Evolutionary conservation across 495 filamentous ascomycete genomes (phyloP), one percentile per base, ranked within the genome.

Genomic region (Podospora appendiculata): DNA sequence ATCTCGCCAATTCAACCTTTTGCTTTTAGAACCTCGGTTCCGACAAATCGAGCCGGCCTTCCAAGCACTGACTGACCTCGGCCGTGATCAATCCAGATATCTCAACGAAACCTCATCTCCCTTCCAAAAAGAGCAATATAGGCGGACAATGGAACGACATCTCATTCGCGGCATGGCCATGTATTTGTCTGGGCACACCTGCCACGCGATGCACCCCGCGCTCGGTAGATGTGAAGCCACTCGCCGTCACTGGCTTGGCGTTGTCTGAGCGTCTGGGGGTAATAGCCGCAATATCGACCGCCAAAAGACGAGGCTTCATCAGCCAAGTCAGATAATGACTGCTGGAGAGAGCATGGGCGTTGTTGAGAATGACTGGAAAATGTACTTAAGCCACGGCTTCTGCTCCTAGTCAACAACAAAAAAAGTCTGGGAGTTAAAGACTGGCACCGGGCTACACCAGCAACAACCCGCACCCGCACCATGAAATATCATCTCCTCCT

Each of bases 401-500:
- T n/a, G n/a, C n/a, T 11, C 13, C 36, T 38, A 7, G 36, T 38
- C 36, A 3, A 9, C 8, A 9, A 14, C 14, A 35, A 25, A 5
- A 25, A 25, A 5, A 25, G 25, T 2, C 25, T 25, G 25, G 25
- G 32, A 25, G 32, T 32, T 38, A 54, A 6, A 44, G 36, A 19
- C 14, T 17, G 12, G 16, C 41, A 18, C 8, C 13, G 6, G 0
- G 41, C n/a, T 14, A 43, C 12, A 43, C 12, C 16, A 32, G 18
- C 18, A 32, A 38, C 9, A 38, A 38, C 10, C 11, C 8, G 32
- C 14, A 36, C 33, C 17, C 32, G 33, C 54, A 62, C 43, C 32
- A 68, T 68, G 61, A 58, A 61, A 53, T 58, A 55, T 50, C 57
- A 58, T 45, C 51, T 58, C 42, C 40, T 63, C 50, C 52, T 64